Conservation (phyloP, 2,329 filamentous ascomycete genomes). For the Phaeophleospora eucalypticola region DNA sequence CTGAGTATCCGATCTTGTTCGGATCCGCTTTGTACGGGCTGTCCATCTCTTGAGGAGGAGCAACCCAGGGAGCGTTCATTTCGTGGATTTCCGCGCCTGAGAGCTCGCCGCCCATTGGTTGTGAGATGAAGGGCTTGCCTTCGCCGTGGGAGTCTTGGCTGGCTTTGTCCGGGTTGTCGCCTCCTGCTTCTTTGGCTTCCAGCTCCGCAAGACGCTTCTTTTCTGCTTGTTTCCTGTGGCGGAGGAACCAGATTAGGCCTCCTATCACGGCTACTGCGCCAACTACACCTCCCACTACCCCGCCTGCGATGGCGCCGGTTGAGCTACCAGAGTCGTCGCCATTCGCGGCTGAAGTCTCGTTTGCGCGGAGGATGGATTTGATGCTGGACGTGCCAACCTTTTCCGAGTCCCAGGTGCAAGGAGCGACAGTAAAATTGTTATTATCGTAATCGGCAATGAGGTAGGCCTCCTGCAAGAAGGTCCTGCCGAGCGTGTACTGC, state of each 20-base stretch:
- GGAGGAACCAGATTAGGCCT: slow-evolving; percentile 26
- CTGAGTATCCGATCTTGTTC: slow-evolving; percentile 31
- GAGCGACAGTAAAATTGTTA: slow-evolving; percentile 35
- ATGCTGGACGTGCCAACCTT: slow-evolving; percentile 24
- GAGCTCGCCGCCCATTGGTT: slow-evolving; percentile 33
- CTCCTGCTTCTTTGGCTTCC: slow-evolving; percentile 27
- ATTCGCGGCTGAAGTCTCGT: slow-evolving; percentile 14
- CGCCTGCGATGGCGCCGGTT: slow-evolving; percentile 33
- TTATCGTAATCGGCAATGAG: slow-evolving; percentile 36
- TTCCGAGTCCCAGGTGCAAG: slow-evolving; percentile 30
- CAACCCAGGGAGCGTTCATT: slow-evolving; percentile 27
- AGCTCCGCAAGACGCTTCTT: slow-evolving; percentile 28
- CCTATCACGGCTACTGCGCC: slow-evolving; percentile 26
- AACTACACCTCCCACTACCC: slow-evolving; percentile 32
- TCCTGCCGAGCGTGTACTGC: slow-evolving; percentile 36
- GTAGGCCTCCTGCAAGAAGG: slow-evolving; percentile 39
- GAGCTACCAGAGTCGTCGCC: slow-evolving; percentile 25
- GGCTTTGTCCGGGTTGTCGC: slow-evolving; percentile 12
- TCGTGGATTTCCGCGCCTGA: slow-evolving; percentile 33
- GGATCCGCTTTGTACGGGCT: slow-evolving; percentile 30
- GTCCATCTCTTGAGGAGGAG: slow-evolving; percentile 29
- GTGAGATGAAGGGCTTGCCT: slow-evolving; percentile 24
- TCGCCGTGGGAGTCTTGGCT: slow-evolving; percentile 13
- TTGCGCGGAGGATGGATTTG: slow-evolving; percentile 28
- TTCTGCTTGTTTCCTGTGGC: slow-evolving; percentile 23